Conservation (phyloP, 1,139 yeast genomes). For the Diutina pseudorugosa region DNA sequence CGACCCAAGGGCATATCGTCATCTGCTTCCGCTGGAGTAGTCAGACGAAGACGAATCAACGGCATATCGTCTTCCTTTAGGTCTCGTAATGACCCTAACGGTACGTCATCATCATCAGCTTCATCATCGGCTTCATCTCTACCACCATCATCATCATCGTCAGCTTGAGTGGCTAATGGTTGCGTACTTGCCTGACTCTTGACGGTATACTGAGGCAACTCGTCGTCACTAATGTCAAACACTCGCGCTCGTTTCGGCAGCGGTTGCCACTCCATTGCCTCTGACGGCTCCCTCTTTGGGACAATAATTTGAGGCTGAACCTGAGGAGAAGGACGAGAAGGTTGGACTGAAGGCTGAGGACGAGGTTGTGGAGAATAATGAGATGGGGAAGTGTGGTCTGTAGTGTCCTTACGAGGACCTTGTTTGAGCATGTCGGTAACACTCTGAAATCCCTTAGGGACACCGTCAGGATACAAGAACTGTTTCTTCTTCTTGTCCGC, state of each 20-base stretch:
- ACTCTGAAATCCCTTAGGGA: neutral
- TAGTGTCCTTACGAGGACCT: neutral
- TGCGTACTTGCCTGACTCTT: neutral
- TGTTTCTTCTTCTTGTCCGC: neutral
- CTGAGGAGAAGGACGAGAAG: neutral
- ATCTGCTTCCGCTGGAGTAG: no score
- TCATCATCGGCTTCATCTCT: no score
- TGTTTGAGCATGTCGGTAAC: conserved; percentile 1
- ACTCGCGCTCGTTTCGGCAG: neutral
- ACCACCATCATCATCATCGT: neutral
- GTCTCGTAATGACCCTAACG: neutral
- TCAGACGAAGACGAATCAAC: neutral
- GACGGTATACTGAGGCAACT: neutral
- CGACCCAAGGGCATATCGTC: neutral
- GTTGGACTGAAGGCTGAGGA: no score
- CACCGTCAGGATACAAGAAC: neutral
- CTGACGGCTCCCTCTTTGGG: neutral
- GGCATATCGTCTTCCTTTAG: neutral
- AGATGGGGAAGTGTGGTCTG: no score
- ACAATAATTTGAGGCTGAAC: neutral
- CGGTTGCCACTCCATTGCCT: neutral
- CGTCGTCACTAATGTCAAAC: neutral
- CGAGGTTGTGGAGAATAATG: no score
- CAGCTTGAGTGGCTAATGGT: neutral
- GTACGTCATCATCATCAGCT: neutral